Percentiles rank a stretch among this genome's conserved stretches.
Evolutionary conservation across 208 protist genomes (phyloP).

Genomic region (Pavlovales sp.): DNA sequence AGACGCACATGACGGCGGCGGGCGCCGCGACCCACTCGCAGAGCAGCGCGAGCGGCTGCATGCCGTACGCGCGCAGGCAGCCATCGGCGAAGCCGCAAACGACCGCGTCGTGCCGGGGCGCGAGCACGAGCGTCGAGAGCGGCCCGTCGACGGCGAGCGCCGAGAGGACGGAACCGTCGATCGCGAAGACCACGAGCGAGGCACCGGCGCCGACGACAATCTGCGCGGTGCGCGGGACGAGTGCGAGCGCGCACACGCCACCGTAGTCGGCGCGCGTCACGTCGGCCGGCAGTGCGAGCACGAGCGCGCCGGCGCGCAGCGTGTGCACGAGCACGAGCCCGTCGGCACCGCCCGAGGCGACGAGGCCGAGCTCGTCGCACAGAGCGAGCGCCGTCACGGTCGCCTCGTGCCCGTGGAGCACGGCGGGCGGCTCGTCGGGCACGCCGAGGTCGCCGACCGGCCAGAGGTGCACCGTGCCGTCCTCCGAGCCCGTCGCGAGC

Average conservation of each 20-base stretch:
- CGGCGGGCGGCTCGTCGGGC: background rate
- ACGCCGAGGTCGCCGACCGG: too few relatives aligned
- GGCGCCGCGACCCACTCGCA: background rate
- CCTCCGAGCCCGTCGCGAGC: background rate
- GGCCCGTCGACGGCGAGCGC: background rate
- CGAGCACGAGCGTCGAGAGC: background rate
- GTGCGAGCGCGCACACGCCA: background rate
- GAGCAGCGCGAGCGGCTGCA: background rate
- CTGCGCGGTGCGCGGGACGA: background rate
- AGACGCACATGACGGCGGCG: background rate
- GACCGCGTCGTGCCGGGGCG: background rate
- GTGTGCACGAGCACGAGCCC: background rate
- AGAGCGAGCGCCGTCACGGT: background rate
- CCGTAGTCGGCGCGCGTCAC: background rate
- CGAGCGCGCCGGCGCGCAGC: background rate
- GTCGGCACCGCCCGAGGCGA: background rate
- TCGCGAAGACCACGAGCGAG: background rate
- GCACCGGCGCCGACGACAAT: background rate
- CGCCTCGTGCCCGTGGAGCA: background rate
- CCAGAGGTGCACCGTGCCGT: background rate
- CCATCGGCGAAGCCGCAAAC: constrained; percentile 19
- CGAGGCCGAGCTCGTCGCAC: background rate
- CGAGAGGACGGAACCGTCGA: background rate
- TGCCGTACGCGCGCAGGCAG: background rate
- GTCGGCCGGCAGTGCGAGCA: background rate